phyloP scores from a whole-genome alignment of 768 basidiomycete species.

The Panus rudis region DNA sequence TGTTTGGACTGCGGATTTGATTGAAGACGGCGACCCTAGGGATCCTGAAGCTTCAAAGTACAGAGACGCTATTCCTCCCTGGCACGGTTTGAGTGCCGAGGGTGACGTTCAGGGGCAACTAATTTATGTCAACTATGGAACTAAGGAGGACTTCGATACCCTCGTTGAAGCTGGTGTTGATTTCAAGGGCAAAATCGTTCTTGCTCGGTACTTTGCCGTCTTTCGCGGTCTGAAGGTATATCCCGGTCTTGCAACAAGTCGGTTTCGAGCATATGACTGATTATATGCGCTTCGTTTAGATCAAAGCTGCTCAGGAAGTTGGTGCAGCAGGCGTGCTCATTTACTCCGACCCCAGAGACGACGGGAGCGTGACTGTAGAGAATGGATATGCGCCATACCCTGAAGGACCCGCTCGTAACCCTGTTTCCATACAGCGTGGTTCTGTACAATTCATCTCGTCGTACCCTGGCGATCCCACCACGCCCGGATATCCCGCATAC shows the following conservation, averaged over 20 bases:
- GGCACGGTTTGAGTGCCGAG: slow-evolving; percentile 75
- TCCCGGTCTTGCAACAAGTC: slow-evolving; percentile 3
- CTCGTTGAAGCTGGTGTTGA: slow-evolving; percentile 62
- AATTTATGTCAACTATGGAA: slow-evolving; percentile 78
- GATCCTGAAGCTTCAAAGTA: slow-evolving; percentile 71
- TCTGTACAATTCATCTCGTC: slow-evolving; percentile 64
- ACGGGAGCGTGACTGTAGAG: slow-evolving; percentile 66
- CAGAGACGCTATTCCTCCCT: slow-evolving; percentile 61
- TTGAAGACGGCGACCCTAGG: slow-evolving; percentile 63
- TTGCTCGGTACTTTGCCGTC: slow-evolving; percentile 67
- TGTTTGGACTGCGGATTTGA: slow-evolving; percentile 66
- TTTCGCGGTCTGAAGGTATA: slow-evolving; percentile 82
- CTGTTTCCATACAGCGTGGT: slow-evolving; percentile 78
- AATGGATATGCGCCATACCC: slow-evolving; percentile 75
- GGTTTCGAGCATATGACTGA: background rate
- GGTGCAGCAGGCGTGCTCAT: slow-evolving; percentile 77
- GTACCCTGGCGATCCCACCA: slow-evolving; percentile 71
- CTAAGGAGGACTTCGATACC: slow-evolving; percentile 63
- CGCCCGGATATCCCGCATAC: slow-evolving; percentile 85
- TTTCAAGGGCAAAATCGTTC: slow-evolving; percentile 70
- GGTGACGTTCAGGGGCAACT: slow-evolving; percentile 67
- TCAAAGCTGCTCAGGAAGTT: slow-evolving; percentile 77
- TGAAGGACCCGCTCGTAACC: slow-evolving; percentile 82
- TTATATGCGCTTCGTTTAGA: slow-evolving; percentile 38
- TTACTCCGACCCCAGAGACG: slow-evolving; percentile 82